Base-by-base conservation (phyloP, 1,284 basidiomycete species). In the Sporisorium graminicola region DNA sequence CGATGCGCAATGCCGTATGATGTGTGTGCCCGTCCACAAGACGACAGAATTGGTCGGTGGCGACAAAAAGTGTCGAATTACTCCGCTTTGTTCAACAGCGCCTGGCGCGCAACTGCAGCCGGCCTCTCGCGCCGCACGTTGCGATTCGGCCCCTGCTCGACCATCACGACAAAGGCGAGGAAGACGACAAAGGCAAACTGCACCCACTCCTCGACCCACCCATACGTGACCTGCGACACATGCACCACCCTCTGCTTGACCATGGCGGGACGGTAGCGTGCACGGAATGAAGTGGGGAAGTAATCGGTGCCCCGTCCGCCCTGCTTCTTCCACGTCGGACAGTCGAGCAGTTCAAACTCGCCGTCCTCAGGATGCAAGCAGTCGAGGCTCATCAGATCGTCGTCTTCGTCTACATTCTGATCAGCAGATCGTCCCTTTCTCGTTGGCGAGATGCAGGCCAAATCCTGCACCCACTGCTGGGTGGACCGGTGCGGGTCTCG, bases 141-240 rank as follows among this genome's bases (percentile, higher is more conserved):
- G 16, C 66, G 72, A 29, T 59, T 64, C 12, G 73, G 73, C 6
- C 73, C 73, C 24, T 67, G 73, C 51, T 75, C 73, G 49, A 77
- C 62, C 60, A 79, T 72, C 43, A 80, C 80, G 18, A 80, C 54
- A 51, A 82, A 82, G 42, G 80, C 79, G 46, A 80, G 74, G 46
- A 82, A 70, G 50, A 80, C 77, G 44, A 82, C 76, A 49, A 77
- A 63, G 22, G 77, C 73, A 43, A 82, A 82, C 24, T 72, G 75
- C 5, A 76, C 67, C 80, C 80, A 82, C 46, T 80, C 72, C 18
- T 72, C 71, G n/a, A 77, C 68, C 74, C 78, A 79, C n/a, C 68
- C 77, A 26, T 68, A 70, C 8, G 78, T 78, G 44, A 75, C 65
- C 57, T 65, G 70, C 24, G 76, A 73, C 12, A 71, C 74, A 14